phyloP scores from a whole-genome alignment of 192 early-diverging fungal species.

The Coemansia sp. region DNA sequence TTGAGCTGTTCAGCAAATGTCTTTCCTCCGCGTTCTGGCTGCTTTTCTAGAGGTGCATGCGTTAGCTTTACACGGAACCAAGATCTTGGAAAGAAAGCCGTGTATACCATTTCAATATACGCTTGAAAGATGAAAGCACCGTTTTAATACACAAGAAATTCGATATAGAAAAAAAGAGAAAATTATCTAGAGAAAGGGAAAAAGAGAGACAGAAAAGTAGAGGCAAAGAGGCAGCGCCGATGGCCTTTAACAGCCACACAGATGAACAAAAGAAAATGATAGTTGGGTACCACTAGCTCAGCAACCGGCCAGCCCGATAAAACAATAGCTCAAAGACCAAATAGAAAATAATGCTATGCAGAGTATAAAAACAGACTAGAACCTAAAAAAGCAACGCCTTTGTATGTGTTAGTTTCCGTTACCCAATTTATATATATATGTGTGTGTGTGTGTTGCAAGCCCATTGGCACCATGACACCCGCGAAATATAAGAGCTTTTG shows the following conservation, averaged over 20 bases:
- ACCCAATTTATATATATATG: too few species aligned
- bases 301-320: too few species aligned
- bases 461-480: too few species aligned
- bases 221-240: too few species aligned
- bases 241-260: not conserved
- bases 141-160: not conserved
- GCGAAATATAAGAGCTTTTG: too few species aligned
- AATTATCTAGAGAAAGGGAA: not conserved
- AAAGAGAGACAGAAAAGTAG: not conserved
- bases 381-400: too few species aligned
- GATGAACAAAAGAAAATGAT: not conserved
- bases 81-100: conserved; percentile 27
- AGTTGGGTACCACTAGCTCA: not conserved
- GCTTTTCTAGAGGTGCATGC: conserved; percentile 41
- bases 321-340: too few species aligned
- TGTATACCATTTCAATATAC: conserved; percentile 11
- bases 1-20: conserved; percentile 29
- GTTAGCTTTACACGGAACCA: conserved; percentile 38
- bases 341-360: too few species aligned
- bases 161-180: not conserved
- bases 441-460: too few species aligned
- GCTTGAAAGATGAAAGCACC: not conserved
- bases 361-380: too few species aligned
- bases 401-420: too few species aligned
- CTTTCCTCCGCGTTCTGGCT: conserved; percentile 19